Evolutionary conservation across 2,329 filamentous ascomycete genomes (phyloP).

Genomic region (Fusarium musae): DNA sequence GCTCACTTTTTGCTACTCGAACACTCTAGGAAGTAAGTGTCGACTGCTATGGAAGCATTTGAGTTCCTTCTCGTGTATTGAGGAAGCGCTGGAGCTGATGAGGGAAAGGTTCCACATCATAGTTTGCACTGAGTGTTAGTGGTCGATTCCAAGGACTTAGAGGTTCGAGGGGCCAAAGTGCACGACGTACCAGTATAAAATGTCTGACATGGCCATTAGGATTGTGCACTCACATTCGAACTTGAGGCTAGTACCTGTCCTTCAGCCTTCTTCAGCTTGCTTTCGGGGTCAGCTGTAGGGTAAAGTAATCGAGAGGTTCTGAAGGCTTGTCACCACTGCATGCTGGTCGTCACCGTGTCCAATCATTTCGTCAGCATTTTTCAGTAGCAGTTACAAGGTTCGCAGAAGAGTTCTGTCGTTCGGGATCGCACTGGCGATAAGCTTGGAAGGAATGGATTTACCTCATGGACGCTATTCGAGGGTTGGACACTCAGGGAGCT

Average conservation of each 20-base stretch:
- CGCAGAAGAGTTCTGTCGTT: fast-evolving
- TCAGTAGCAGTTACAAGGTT: too few species aligned
- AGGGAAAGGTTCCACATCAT: too few species aligned
- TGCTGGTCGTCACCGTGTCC: neutral
- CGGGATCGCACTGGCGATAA: fast-evolving
- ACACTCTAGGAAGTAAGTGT: too few species aligned
- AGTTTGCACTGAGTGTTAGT: neutral
- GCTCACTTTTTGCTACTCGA: neutral
- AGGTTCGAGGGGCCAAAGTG: fast-evolving
- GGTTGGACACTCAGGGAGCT: too few species aligned
- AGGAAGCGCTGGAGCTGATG: neutral
- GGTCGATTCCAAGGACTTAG: too few species aligned
- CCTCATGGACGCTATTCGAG: too few species aligned
- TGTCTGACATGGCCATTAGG: neutral
- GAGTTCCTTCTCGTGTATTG: neutral
- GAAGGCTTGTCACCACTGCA: neutral
- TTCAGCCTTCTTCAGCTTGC: neutral
- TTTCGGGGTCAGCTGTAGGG: neutral
- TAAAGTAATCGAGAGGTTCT: neutral
- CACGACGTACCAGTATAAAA: fast-evolving
- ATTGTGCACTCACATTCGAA: too few species aligned
- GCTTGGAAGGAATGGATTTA: neutral
- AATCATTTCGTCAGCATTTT: too few species aligned
- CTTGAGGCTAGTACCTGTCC: fast-evolving
- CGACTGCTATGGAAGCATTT: too few species aligned